Percentiles rank a stretch among this genome's conserved stretches.
Evolutionary conservation across 2,329 filamentous ascomycete species (phyloP).

Genomic region (Aureobasidium mangrovei): DNA sequence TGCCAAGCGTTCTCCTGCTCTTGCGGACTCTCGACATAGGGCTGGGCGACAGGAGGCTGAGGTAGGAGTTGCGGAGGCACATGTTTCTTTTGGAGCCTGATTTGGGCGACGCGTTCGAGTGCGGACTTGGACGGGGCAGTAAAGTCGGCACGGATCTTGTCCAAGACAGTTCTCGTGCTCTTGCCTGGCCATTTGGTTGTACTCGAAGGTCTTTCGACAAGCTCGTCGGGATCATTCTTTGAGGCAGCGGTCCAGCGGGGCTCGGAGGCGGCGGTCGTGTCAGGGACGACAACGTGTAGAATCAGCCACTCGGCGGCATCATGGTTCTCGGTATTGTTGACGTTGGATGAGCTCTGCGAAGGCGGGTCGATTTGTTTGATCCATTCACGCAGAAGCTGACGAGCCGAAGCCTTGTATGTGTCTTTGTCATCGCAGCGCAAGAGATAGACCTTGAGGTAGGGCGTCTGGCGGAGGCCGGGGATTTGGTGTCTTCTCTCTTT

Average conservation of each 20-base stretch:
- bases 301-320: constrained; percentile 96
- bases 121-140: constrained; percentile 66
- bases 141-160: constrained; percentile 86
- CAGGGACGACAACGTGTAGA: constrained; percentile 82
- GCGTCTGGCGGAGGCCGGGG: constrained; percentile 81
- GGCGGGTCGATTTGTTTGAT: constrained; percentile 65
- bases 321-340: constrained; percentile 75
- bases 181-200: constrained; percentile 68
- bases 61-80: constrained; percentile 39
- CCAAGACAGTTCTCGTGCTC: constrained; percentile 71
- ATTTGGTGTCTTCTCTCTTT: constrained; percentile 81
- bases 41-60: constrained; percentile 33
- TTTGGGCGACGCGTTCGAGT: constrained; percentile 72
- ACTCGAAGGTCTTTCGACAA: constrained; percentile 55
- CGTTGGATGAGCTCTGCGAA: constrained; percentile 45
- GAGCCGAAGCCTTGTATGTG: constrained; percentile 71
- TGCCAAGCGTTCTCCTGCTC: constrained; percentile 77
- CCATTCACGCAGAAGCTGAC: constrained; percentile 81
- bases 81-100: constrained; percentile 55
- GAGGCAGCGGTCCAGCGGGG: constrained; percentile 52
- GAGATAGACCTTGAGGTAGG: constrained; percentile 84
- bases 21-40: constrained; percentile 61
- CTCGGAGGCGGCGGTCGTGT: constrained; percentile 71
- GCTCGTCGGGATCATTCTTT: constrained; percentile 42
- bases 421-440: constrained; percentile 95